Evolutionary conservation across 306 rosid genomes (phyloP), one percentile per base, ranked within the genome.

Genomic region (Hippophae gyantsensis): DNA sequence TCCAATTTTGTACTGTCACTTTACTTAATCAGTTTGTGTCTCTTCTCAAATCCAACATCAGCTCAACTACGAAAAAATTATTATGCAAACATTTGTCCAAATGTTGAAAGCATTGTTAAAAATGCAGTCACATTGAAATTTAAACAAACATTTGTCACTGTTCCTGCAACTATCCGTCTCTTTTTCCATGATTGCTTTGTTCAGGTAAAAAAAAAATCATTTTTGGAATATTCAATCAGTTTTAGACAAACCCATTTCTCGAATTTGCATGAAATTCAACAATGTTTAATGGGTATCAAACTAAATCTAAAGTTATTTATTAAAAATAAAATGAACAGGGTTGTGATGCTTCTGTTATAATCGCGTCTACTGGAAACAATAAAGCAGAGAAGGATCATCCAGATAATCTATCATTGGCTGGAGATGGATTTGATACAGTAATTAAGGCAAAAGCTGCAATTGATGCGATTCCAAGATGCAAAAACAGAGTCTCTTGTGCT

Each of bases 131-230:
- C 26, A 7, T 73, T 72, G 77, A 92, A 92, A 61, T 79, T 85
- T n/a, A 71, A 72, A 3, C 88, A 88, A 52, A 92, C 99, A 9
- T 88, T 85, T 38, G 89, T 86, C 6, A 92, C 99, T 0, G 82
- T 88, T 50, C 99, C 95, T 0, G 92, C 84, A 1, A 90, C 98
- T 26, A 27, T 90, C 43, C 96, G 98, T 45, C 96, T 90, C 78
- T 86, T 85, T 72, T 92, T 92, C 81, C 99, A 92, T 3, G 99
- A 88, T 59, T 92, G 99, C 73, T 74, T 86, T 38, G 96, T 92
- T 23, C 79, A 76, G 77, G 99, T 87, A 77, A 53, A 42, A 8
- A 3, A 38, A 27, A 57, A 27, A 5, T 42, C 1, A 54, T 1
- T 7, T 27, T 48, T 9, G 43, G 9, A 59, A 42, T 38, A 38